Conservation (phyloP, 2,329 filamentous ascomycete species). For the Chaetomium globosum region DNA sequence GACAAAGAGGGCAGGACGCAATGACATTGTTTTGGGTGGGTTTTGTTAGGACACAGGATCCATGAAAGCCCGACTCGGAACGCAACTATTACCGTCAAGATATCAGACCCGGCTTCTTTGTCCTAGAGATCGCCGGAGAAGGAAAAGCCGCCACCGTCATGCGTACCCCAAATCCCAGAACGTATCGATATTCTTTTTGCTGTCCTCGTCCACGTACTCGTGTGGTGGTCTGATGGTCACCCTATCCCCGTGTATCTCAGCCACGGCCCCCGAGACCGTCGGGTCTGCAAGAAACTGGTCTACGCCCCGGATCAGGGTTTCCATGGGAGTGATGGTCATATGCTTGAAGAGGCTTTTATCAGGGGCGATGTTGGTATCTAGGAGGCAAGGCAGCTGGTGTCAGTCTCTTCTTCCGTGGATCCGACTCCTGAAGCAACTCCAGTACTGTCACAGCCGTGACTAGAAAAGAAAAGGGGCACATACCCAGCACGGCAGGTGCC, state of each 20-base stretch:
- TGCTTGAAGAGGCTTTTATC: constrained; percentile 48
- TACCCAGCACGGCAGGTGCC: constrained; percentile 55
- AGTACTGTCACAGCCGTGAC: too few species aligned
- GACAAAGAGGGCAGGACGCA: constrained; percentile 3
- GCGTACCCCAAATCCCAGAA: constrained; percentile 54
- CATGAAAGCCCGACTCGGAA: background rate
- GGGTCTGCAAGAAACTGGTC: constrained; percentile 47
- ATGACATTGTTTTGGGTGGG: background rate
- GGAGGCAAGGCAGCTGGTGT: background rate
- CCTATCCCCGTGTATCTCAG: constrained; percentile 55
- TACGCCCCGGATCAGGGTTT: constrained; percentile 50
- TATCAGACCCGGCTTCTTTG: background rate
- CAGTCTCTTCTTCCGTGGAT: constrained; percentile 1
- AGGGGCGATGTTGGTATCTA: constrained; percentile 53
- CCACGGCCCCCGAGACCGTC: constrained; percentile 49
- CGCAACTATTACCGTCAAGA: background rate
- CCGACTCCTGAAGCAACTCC: too few species aligned
- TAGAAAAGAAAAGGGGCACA: constrained; percentile 21
- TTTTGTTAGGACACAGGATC: background rate
- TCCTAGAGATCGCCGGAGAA: background rate
- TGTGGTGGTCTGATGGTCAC: constrained; percentile 51
- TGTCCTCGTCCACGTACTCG: constrained; percentile 53
- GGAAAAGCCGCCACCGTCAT: constrained; percentile 34
- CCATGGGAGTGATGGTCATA: constrained; percentile 57
- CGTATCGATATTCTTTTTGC: constrained; percentile 49